These are phyloP conservation scores for Ogataea pini DNA, from an alignment of 805 yeast species.

Conservation along the genomic window DNA sequence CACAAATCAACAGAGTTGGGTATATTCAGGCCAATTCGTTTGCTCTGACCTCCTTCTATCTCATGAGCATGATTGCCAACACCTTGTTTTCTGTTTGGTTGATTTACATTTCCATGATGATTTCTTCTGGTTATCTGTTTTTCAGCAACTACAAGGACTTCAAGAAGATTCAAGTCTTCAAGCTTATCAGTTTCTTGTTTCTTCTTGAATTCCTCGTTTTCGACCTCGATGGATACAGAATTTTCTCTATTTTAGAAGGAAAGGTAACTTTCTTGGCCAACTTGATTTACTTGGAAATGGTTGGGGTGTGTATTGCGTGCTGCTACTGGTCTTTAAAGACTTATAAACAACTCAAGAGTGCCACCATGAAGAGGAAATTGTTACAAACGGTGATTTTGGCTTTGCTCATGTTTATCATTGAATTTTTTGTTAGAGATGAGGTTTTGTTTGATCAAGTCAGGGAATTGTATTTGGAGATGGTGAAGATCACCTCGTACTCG, in stretches of 20 bases:
- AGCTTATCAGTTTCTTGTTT: conserved; percentile 22
- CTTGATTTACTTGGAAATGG: conserved; percentile 28
- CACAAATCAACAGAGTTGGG: conserved; percentile 29
- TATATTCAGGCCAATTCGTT: conserved; percentile 25
- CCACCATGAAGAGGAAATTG: conserved; percentile 19
- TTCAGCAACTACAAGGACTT: conserved; percentile 20
- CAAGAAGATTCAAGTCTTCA: conserved; percentile 20
- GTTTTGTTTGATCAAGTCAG: conserved; percentile 17
- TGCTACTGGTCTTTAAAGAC: conserved; percentile 24
- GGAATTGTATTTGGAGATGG: conserved; percentile 20
- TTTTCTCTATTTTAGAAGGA: conserved; percentile 32
- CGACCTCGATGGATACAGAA: conserved; percentile 32
- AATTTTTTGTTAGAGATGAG: conserved; percentile 20
- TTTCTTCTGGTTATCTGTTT: conserved; percentile 32
- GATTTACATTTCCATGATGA: conserved; percentile 33
- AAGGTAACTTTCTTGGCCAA: conserved; percentile 22
- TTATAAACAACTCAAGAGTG: conserved; percentile 21
- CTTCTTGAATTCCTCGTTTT: conserved; percentile 31
- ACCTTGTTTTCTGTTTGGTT: conserved; percentile 35
- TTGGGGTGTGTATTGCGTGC: conserved; percentile 19
- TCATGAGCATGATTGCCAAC: conserved; percentile 23
- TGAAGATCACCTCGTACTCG: conserved; percentile 24
- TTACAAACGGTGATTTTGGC: conserved; percentile 19
- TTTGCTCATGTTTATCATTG: conserved; percentile 22
- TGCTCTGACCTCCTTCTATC: conserved; percentile 22